These are phyloP conservation scores for Erodium trifolium DNA, from an alignment of 441 rosid species.

Conservation along the genomic window DNA sequence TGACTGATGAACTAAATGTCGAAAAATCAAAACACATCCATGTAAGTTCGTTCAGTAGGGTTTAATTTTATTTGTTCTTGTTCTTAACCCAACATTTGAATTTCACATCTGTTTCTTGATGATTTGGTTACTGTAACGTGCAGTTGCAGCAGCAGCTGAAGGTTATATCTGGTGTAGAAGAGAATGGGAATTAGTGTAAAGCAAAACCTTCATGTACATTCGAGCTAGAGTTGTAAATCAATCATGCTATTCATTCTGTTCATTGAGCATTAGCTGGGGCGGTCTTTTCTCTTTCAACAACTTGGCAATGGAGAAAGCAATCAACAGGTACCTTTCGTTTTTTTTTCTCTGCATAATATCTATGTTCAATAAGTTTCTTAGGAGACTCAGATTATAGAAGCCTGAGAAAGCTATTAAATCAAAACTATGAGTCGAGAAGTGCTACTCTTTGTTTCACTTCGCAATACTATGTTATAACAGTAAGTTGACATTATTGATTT, in stretches of 20 bases:
- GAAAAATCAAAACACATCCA: constrained; percentile 64
- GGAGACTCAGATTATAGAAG: constrained; percentile 18
- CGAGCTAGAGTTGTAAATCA: constrained; percentile 27
- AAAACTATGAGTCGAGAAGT: constrained; percentile 2
- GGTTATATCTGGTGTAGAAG: constrained; percentile 41
- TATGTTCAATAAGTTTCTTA: neutral
- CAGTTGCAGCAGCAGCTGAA: constrained; percentile 81
- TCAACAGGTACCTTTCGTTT: constrained; percentile 5
- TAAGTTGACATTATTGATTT: too few relatives aligned
- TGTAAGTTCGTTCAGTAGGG: constrained; percentile 36
- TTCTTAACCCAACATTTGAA: too few relatives aligned
- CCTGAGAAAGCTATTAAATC: constrained; percentile 19
- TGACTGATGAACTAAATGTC: constrained; percentile 62
- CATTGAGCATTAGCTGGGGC: neutral
- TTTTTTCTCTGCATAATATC: constrained; percentile 14
- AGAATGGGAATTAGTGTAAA: constrained; percentile 38
- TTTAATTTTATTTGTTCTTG: neutral
- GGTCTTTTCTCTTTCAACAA: constrained; percentile 9
- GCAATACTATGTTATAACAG: too few relatives aligned
- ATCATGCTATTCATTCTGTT: constrained; percentile 6
- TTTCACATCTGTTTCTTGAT: neutral
- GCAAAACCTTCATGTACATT: constrained; percentile 23
- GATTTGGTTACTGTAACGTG: constrained; percentile 15
- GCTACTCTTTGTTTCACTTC: too few relatives aligned
- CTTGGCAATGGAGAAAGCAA: constrained; percentile 9